These are phyloP conservation scores for Plasmodium vinckei DNA, from an alignment of 169 alveolate genomes.

Conservation along the genomic window DNA sequence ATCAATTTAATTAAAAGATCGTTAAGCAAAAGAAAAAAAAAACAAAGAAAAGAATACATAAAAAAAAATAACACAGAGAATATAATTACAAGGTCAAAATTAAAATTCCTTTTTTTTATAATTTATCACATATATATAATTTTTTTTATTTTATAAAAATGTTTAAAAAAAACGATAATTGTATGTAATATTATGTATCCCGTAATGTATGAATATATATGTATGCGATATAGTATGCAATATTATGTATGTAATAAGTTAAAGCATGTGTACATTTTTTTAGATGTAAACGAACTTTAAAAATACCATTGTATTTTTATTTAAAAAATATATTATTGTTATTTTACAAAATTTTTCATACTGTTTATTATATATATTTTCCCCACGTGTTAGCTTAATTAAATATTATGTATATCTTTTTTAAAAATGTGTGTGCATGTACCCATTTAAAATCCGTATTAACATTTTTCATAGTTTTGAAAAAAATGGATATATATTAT, in stretches of 20 bases:
- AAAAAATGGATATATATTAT: too few relatives aligned
- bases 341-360: background rate
- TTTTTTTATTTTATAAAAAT: conserved; percentile 9
- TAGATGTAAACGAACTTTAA: conserved; percentile 60
- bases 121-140: conserved; percentile 13
- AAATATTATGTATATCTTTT: conserved; percentile 22
- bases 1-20: conserved; percentile 28
- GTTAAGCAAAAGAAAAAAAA: conserved; percentile 49
- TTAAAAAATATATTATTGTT: conserved; percentile 19
- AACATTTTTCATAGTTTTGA: too few relatives aligned
- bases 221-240: background rate
- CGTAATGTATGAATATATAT: background rate
- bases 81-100: conserved; percentile 48
- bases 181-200: too few relatives aligned
- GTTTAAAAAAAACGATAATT: background rate
- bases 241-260: conserved; percentile 17
- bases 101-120: conserved; percentile 7
- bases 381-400: background rate
- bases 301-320: conserved; percentile 26
- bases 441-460: too few relatives aligned
- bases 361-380: background rate
- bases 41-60: conserved; percentile 7
- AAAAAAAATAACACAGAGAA: conserved; percentile 19
- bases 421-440: conserved; percentile 33
- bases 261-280: conserved; percentile 30